Conservation (phyloP, 2,329 filamentous ascomycete genomes). For the Aureobasidium sp. region DNA sequence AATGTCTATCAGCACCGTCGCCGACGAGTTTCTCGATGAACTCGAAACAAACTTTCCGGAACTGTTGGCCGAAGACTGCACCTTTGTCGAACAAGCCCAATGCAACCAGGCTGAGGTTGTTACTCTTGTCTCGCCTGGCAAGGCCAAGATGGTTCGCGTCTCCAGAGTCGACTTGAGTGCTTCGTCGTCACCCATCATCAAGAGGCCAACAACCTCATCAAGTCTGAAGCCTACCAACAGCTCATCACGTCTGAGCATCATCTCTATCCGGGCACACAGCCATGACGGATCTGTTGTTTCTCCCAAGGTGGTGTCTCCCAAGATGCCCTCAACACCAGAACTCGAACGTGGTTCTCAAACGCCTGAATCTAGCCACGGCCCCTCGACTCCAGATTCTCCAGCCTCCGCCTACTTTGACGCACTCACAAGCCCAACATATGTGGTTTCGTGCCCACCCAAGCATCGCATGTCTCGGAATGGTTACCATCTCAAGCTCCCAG, state of each 20-base stretch:
- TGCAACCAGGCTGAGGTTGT: conserved; percentile 25
- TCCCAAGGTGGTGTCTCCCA: background rate
- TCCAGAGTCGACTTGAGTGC: background rate
- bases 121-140: conserved; percentile 24
- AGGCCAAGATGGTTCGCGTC: conserved; percentile 23
- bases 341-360: background rate
- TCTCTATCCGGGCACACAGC: background rate
- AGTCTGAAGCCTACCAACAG: background rate
- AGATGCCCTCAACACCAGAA: conserved; percentile 5
- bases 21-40: conserved; percentile 3
- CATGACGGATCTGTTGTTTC: background rate
- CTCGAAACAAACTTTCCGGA: conserved; percentile 20
- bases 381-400: conserved; percentile 3
- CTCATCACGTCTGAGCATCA: conserved; percentile 7
- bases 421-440: background rate
- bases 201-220: background rate
- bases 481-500: background rate
- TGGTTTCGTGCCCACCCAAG: background rate
- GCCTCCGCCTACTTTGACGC: conserved; percentile 7
- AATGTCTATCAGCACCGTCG: conserved; percentile 11
- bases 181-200: background rate
- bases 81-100: conserved; percentile 20
- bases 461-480: conserved; percentile 4
- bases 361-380: conserved; percentile 1
- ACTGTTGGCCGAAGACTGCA: conserved; percentile 20